Evolutionary conservation across 495 filamentous ascomycete species (phyloP).

Genomic region (Penicillium fimorum): DNA sequence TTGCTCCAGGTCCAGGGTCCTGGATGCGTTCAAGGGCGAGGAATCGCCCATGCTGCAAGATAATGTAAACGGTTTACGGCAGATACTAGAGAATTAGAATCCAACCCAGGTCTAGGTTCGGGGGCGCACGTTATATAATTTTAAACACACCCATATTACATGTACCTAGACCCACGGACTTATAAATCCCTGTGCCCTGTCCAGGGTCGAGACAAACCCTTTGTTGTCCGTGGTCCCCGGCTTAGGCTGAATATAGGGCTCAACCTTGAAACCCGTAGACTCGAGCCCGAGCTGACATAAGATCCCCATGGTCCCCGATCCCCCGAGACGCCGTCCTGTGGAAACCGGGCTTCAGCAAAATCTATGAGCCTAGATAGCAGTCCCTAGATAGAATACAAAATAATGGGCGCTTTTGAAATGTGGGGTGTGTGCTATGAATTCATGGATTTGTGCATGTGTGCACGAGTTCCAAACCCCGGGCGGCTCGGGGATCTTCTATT

Average conservation of each 20-base stretch:
- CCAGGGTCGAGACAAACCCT: neutral
- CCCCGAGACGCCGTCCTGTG: neutral
- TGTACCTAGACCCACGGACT: neutral
- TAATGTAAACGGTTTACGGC: neutral
- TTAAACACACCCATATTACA: neutral
- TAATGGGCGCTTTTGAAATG: neutral
- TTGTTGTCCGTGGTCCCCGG: constrained; percentile 9
- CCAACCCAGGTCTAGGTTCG: neutral
- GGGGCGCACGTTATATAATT: constrained; percentile 9
- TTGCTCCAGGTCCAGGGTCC: constrained; percentile 28
- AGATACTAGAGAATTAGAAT: constrained; percentile 1
- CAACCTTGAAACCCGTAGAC: neutral
- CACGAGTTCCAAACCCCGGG: neutral
- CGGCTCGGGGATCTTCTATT: neutral
- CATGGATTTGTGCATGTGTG: too few relatives aligned
- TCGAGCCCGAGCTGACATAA: constrained; percentile 5
- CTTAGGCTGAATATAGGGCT: constrained; percentile 4
- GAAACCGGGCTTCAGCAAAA: neutral
- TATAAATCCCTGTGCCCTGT: neutral
- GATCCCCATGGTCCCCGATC: neutral
- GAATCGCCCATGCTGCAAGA: constrained; percentile 14
- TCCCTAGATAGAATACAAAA: neutral
- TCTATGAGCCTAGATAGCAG: neutral
- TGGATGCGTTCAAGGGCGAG: neutral
- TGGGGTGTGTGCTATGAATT: neutral